These are phyloP conservation scores for Fusarium stilboides DNA, from an alignment of 2,329 filamentous ascomycete species.

Conservation along the genomic window DNA sequence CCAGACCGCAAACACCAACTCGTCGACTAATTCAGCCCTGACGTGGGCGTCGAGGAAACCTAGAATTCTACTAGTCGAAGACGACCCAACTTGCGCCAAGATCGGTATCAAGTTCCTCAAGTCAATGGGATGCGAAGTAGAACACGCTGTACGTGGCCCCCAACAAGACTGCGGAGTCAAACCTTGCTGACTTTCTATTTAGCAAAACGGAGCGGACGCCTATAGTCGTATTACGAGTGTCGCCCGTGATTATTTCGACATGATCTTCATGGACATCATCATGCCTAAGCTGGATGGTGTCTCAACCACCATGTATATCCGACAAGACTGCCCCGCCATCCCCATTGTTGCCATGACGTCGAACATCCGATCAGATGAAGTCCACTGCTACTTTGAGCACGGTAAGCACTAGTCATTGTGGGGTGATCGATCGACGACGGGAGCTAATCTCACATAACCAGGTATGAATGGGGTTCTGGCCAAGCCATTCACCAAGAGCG, in stretches of 20 bases:
- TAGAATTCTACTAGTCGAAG: conserved; percentile 91
- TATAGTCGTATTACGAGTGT: conserved; percentile 82
- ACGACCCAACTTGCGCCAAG: conserved; percentile 76
- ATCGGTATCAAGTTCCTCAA: conserved; percentile 78
- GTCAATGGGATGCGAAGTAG: conserved; percentile 76
- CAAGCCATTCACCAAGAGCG: conserved; percentile 94
- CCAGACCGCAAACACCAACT: conserved; percentile 40
- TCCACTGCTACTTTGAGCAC: conserved; percentile 96
- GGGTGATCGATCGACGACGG: neutral
- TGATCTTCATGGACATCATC: conserved; percentile 93
- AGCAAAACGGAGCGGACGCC: conserved; percentile 86
- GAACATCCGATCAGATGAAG: conserved; percentile 96
- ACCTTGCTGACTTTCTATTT: conserved; percentile 31
- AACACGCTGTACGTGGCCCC: conserved; percentile 71
- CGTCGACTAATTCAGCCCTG: conserved; percentile 57
- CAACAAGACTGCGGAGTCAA: neutral
- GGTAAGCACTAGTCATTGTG: conserved; percentile 70
- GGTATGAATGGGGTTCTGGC: conserved; percentile 98
- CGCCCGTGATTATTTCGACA: conserved; percentile 68
- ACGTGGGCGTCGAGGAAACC: conserved; percentile 76
- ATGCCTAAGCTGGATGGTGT: conserved; percentile 98
- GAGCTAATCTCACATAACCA: conserved; percentile 57
- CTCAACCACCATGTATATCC: conserved; percentile 92
- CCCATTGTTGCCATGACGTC: conserved; percentile 99
- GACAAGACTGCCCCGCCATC: conserved; percentile 84